Percentiles rank a stretch among this genome's conserved stretches.
phyloP scores from a whole-genome alignment of 2,329 filamentous ascomycete species.

The Monilinia fructicola region DNA sequence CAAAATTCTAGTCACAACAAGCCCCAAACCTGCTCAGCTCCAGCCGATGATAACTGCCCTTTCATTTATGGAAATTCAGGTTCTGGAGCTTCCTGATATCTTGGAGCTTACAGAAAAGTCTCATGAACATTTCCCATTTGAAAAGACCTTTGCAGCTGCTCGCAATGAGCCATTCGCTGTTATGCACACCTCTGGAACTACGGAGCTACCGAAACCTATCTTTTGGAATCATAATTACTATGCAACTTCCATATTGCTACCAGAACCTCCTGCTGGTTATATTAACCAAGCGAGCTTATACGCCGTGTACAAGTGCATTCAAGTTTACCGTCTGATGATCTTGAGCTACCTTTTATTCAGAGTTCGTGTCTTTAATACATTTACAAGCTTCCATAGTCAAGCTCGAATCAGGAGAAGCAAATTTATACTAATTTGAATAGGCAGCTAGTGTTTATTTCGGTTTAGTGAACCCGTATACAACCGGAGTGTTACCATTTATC shows the following conservation, averaged over 20 bases:
- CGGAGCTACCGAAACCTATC: slow-evolving; percentile 18
- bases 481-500: slow-evolving; percentile 4
- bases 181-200: slow-evolving; percentile 16
- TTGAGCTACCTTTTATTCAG: slow-evolving; percentile 4
- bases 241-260: background rate
- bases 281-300: slow-evolving; percentile 14
- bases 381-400: slow-evolving; percentile 9
- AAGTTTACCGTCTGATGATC: background rate
- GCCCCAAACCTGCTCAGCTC: background rate
- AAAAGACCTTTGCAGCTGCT: background rate
- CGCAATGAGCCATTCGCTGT: background rate
- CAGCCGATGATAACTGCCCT: slow-evolving; percentile 5
- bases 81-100: background rate
- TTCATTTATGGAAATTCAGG: background rate
- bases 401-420: too few species aligned
- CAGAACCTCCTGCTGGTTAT: background rate
- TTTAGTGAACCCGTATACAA: background rate
- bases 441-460: slow-evolving; percentile 13
- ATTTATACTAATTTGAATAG: background rate
- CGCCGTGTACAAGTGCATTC: background rate
- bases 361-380: slow-evolving; percentile 14
- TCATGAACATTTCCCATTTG: slow-evolving; percentile 2
- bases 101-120: background rate
- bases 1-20: slow-evolving; percentile 15
- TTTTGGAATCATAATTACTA: slow-evolving; percentile 10